Evolutionary conservation across 2,329 filamentous ascomycete genomes (phyloP).

Genomic region (Hypoxylon sp.): DNA sequence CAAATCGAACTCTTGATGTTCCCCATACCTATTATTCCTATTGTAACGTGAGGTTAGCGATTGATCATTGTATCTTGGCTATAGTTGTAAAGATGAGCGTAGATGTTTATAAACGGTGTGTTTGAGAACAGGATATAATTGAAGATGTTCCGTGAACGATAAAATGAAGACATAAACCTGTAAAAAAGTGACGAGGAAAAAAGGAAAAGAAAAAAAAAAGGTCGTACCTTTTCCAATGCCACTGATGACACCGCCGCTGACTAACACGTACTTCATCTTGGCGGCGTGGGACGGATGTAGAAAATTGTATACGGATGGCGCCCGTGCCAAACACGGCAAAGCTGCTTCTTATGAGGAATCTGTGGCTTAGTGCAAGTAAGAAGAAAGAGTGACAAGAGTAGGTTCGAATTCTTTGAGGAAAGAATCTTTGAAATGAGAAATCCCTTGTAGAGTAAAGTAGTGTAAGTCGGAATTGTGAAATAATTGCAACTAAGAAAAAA

Average conservation of each 20-base stretch:
- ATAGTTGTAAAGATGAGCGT: not conserved
- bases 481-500: slow-evolving; percentile 10
- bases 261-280: slow-evolving; percentile 86
- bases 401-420: not conserved
- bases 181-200: not conserved
- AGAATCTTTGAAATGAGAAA: not conserved
- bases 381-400: slow-evolving; percentile 3
- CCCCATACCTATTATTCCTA: slow-evolving; percentile 49
- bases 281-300: slow-evolving; percentile 5
- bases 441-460: slow-evolving; percentile 6
- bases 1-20: slow-evolving; percentile 7
- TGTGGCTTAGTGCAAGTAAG: not conserved
- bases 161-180: not conserved
- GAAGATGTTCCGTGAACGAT: not conserved
- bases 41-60: slow-evolving; percentile 16
- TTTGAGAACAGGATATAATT: not conserved
- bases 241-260: slow-evolving; percentile 77
- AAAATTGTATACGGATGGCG: slow-evolving; percentile 1
- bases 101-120: not conserved
- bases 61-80: no score
- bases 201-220: slow-evolving; percentile 10
- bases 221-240: slow-evolving; percentile 40
- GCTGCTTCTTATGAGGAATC: not conserved
- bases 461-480: slow-evolving; percentile 6
- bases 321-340: slow-evolving; percentile 10